A percentile compares a stretch with the other conserved stretches of the same genome.
phyloP scores from a whole-genome alignment of 306 rosid species.

The Erythrophleum fordii region DNA sequence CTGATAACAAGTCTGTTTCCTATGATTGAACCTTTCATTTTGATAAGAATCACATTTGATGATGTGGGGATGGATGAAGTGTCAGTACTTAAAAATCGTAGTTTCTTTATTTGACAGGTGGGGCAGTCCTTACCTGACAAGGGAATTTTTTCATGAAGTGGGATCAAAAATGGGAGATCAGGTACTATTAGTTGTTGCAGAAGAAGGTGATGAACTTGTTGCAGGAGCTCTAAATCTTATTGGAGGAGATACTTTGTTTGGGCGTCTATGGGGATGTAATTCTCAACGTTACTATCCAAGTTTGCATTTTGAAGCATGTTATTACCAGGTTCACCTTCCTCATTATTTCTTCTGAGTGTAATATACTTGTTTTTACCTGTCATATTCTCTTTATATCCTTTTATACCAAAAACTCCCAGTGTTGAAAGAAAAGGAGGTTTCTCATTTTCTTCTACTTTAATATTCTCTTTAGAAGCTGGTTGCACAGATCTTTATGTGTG shows the following conservation, averaged over 20 bases:
- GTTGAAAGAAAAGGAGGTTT: neutral
- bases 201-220: slow-evolving; percentile 82
- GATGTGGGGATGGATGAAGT: slow-evolving; percentile 20
- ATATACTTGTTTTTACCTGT: slow-evolving; percentile 5
- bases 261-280: slow-evolving; percentile 94
- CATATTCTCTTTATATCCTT: neutral
- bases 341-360: slow-evolving; percentile 17
- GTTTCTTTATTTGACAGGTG: slow-evolving; percentile 61
- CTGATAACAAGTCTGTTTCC: slow-evolving; percentile 81
- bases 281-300: slow-evolving; percentile 78
- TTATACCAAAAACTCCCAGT: neutral
- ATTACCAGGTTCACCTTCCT: slow-evolving; percentile 74
- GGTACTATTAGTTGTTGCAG: slow-evolving; percentile 82
- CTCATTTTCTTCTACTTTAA: slow-evolving; percentile 2
- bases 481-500: neutral
- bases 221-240: slow-evolving; percentile 96
- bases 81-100: slow-evolving; percentile 33
- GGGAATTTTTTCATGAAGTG: slow-evolving; percentile 84
- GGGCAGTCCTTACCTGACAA: slow-evolving; percentile 91
- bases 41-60: slow-evolving; percentile 10
- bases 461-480: too few species aligned
- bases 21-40: slow-evolving; percentile 20
- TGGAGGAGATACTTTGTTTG: slow-evolving; percentile 92
- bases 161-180: slow-evolving; percentile 92
- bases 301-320: slow-evolving; percentile 97